Evolutionary conservation across 2,329 filamentous ascomycete species (phyloP).

Genomic region (Aspergillus sp.): DNA sequence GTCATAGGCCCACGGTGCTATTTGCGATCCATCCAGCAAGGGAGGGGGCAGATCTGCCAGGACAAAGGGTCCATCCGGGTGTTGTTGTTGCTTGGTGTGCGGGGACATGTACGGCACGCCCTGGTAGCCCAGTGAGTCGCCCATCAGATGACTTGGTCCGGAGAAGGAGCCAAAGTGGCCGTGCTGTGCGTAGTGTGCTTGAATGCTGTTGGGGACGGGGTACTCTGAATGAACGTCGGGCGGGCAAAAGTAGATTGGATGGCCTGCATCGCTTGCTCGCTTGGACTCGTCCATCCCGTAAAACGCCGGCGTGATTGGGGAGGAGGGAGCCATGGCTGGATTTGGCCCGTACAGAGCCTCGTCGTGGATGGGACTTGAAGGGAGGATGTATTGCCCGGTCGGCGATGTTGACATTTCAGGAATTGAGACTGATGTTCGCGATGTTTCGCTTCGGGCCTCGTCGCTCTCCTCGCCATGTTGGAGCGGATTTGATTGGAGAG

Average conservation of each 20-base stretch:
- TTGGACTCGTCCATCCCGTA: conserved; percentile 2
- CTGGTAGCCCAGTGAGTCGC: not conserved
- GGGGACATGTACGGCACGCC: not conserved
- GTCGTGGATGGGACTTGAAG: conserved; percentile 1
- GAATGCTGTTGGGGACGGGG: not conserved
- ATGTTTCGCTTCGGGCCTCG: not conserved
- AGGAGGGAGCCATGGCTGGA: not conserved
- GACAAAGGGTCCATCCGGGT: not conserved
- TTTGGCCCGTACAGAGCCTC: not conserved
- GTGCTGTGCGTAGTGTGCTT: not conserved
- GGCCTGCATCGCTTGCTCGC: not conserved
- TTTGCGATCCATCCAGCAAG: not conserved
- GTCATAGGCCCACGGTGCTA: not conserved
- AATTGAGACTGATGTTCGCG: not conserved
- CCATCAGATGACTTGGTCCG: not conserved
- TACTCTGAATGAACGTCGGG: not conserved
- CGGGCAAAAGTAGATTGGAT: conserved; percentile 6
- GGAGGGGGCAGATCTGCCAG: conserved; percentile 1
- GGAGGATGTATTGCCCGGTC: conserved; percentile 3
- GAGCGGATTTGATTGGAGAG: not conserved
- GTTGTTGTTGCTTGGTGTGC: not conserved
- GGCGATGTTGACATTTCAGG: conserved; percentile 5
- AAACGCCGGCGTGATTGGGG: conserved; percentile 5
- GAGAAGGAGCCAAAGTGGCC: not conserved
- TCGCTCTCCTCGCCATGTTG: conserved; percentile 4